Evolutionary conservation across 331 rosid species (phyloP), one percentile per base, ranked within the genome.

Genomic region (Pyracantha coccinea): DNA sequence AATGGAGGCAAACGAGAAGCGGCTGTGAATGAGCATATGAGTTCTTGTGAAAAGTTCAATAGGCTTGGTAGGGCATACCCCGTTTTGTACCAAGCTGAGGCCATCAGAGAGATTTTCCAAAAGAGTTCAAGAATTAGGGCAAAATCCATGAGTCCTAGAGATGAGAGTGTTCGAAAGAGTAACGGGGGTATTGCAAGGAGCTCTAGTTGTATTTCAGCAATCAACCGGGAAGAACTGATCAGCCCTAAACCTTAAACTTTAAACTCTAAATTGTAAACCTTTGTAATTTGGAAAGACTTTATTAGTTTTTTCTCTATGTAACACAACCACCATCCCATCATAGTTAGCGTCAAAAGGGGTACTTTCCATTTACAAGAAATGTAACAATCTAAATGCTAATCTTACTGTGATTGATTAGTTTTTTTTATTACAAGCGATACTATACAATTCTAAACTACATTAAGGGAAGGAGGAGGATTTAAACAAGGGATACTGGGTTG

Each of bases 1-100:
- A 88, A 80, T 2, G 89, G 86, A 5, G 76, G 82, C 58, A 76
- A 71, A 47, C 58, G 74, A 78, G 88, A 88, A 44, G 86, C 75
- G 77, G 92, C 85, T 35, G n/a, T 88, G 79, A 50, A 71, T 17
- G 83, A 77, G 58, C 96, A 90, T 52, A 80, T 85, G 78, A 78
- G 29, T 8, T 85, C 66, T 38, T 90, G 96, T 29, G 83, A 77
- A 2, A 83, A 76, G 87, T 90, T 90, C 82, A 88, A 79, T 44
- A 73, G 66, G 62, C 55, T 90, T 20, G 89, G 73, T 7, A 83
- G 90, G 74, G 47, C 69, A 0, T 72, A 83, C 62, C 91, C 93
- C 53, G 81, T 76, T 50, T 32, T 86, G 47, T 85, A 85, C 75
- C 93, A 79, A 47, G 91, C 84, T 5, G 79, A 88, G 66, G 88